Evolutionary conservation across 2,329 filamentous ascomycete species (phyloP).

Genomic region (Phoma sp.): DNA sequence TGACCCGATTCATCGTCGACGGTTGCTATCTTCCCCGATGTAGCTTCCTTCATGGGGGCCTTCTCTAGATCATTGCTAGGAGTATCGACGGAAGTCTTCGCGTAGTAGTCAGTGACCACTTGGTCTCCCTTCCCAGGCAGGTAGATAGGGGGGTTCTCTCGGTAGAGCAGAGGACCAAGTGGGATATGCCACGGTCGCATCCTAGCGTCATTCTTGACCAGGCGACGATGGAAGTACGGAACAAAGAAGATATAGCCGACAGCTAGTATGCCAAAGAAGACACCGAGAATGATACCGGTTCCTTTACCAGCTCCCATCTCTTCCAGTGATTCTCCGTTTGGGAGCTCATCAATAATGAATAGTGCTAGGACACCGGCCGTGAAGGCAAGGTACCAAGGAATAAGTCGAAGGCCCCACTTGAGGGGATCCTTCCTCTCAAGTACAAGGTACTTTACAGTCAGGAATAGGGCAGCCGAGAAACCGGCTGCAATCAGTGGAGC

Average conservation of each 20-base stretch:
- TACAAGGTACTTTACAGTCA: constrained; percentile 57
- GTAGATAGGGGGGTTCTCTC: constrained; percentile 50
- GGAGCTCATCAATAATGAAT: constrained; percentile 63
- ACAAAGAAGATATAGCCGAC: constrained; percentile 37
- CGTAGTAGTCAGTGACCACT: constrained; percentile 52
- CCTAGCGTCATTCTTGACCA: constrained; percentile 34
- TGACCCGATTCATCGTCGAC: neutral
- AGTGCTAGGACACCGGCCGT: constrained; percentile 60
- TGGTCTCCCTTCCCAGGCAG: constrained; percentile 47
- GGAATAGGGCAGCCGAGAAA: constrained; percentile 58
- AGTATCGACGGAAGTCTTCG: constrained; percentile 33
- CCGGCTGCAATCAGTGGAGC: constrained; percentile 57
- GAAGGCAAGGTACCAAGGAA: constrained; percentile 58
- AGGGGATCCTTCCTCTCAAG: constrained; percentile 58
- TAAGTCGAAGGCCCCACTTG: constrained; percentile 57
- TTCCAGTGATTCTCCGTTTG: constrained; percentile 37
- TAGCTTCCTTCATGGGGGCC: constrained; percentile 7
- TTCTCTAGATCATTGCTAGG: constrained; percentile 22
- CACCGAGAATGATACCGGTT: constrained; percentile 34
- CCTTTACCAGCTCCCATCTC: constrained; percentile 39
- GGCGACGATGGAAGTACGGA: constrained; percentile 36
- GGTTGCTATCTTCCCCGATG: no score
- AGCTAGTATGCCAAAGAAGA: constrained; percentile 31
- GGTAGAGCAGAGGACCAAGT: constrained; percentile 50
- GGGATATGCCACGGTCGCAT: constrained; percentile 35